Conservation (phyloP, 2,329 filamentous ascomycete species). For the Verticillium nonalfalfae region DNA sequence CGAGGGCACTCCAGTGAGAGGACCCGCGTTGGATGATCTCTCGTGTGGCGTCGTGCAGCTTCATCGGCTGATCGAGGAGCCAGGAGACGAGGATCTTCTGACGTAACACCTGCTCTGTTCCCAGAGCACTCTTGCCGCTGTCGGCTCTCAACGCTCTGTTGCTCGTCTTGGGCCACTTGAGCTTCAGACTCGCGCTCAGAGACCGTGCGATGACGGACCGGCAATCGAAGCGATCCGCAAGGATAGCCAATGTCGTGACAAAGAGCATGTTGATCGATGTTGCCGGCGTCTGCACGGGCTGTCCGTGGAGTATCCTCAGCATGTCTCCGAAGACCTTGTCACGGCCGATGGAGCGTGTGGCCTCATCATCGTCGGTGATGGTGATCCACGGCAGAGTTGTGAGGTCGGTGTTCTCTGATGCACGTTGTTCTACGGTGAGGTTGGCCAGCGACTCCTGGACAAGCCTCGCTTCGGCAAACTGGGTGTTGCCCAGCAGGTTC, state of each 20-base stretch:
- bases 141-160: slow-evolving; percentile 29
- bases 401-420: slow-evolving; percentile 39
- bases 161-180: slow-evolving; percentile 47
- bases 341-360: slow-evolving; percentile 53
- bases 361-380: slow-evolving; percentile 64
- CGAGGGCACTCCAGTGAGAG: slow-evolving; percentile 43
- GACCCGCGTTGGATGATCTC: slow-evolving; percentile 64
- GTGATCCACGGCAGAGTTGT: slow-evolving; percentile 54
- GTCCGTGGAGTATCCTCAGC: slow-evolving; percentile 57
- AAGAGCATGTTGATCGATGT: slow-evolving; percentile 47
- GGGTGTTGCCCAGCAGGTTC: slow-evolving; percentile 55
- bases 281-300: slow-evolving; percentile 25
- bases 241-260: slow-evolving; percentile 60
- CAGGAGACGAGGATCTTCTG: slow-evolving; percentile 65
- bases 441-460: slow-evolving; percentile 44
- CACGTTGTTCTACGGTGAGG: slow-evolving; percentile 39
- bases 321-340: slow-evolving; percentile 62
- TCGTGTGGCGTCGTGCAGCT: slow-evolving; percentile 54
- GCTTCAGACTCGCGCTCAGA: slow-evolving; percentile 40
- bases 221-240: slow-evolving; percentile 70
- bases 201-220: slow-evolving; percentile 46
- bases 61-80: slow-evolving; percentile 55
- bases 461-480: slow-evolving; percentile 56
- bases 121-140: slow-evolving; percentile 24
- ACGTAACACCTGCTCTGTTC: slow-evolving; percentile 59